Percentiles rank a stretch among this genome's conserved stretches.
Evolutionary conservation across 495 filamentous ascomycete species (phyloP).

Genomic region (Penicillium psychrofluorescens): DNA sequence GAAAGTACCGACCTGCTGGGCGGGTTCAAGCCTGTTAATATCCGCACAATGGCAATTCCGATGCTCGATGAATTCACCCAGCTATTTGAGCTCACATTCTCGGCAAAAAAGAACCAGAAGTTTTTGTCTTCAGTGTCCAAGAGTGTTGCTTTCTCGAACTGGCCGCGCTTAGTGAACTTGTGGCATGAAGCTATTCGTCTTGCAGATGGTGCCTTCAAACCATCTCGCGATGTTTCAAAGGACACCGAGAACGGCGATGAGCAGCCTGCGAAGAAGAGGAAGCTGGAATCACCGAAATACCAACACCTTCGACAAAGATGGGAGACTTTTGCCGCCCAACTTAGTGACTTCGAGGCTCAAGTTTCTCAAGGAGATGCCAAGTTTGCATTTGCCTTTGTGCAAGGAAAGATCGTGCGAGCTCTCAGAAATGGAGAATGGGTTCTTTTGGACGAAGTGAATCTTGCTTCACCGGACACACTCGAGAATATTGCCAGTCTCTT

Average conservation of each 20-base stretch:
- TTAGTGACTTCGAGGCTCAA: slow-evolving; percentile 77
- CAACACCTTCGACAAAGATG: slow-evolving; percentile 65
- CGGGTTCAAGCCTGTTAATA: slow-evolving; percentile 91
- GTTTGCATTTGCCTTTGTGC: slow-evolving; percentile 92
- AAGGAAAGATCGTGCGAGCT: slow-evolving; percentile 90
- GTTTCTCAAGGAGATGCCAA: slow-evolving; percentile 68
- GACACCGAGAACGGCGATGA: slow-evolving; percentile 37
- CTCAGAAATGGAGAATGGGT: slow-evolving; percentile 95
- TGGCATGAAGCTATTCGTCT: slow-evolving; percentile 86
- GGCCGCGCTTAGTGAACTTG: slow-evolving; percentile 71
- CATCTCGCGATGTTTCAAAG: slow-evolving; percentile 19
- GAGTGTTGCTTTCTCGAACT: slow-evolving; percentile 71
- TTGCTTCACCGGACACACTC: slow-evolving; percentile 88
- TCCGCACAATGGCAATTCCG: slow-evolving; percentile 79
- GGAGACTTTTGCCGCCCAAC: slow-evolving; percentile 66
- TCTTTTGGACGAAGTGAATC: slow-evolving; percentile 94
- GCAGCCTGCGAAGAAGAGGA: slow-evolving; percentile 75
- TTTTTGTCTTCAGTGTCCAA: slow-evolving; percentile 76
- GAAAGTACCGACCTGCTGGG: slow-evolving; percentile 89
- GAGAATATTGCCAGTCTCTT: slow-evolving; percentile 88
- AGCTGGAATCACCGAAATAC: slow-evolving; percentile 61
- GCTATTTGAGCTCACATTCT: slow-evolving; percentile 79
- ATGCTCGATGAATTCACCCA: slow-evolving; percentile 91
- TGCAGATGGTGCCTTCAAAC: slow-evolving; percentile 62
- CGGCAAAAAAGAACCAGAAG: slow-evolving; percentile 73